Base-by-base conservation (phyloP, 2,329 filamentous ascomycete species). In the Hypocreales sp. region DNA sequence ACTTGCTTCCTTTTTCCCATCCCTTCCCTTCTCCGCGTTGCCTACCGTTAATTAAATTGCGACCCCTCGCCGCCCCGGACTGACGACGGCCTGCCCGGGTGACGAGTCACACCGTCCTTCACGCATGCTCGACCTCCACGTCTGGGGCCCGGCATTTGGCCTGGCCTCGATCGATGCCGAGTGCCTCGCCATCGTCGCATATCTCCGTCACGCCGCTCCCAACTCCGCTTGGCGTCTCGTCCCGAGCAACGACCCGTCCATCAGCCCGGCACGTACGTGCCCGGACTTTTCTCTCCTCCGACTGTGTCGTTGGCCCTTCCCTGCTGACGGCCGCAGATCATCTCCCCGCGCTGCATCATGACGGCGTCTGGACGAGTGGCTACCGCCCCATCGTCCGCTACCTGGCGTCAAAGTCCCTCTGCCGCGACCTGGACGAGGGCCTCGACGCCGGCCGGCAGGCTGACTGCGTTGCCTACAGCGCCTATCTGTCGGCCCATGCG, bases 111-210 rank as follows among this genome's bases (percentile, higher is more conserved):
- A n/a, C n/a, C n/a, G n/a, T n/a, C n/a, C n/a, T 13, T 24, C 16
- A 5, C 3, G 16, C 26, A 56, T 55, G 52, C 36, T 56, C 26
- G 71, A 87, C 55, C 69, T 98, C 33, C 79, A 93, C 55, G 68
- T 93, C 45, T 92, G 86, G 78, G 86, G 86, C 26, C 76, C 83
- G 29, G 86, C 81, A 22, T 92, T 93, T 50, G 75, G 74, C 22
- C 69, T 94, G 24, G 77, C 87, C 10, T 95, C 90, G 23, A 79
- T 95, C 42, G 86, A 95, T 45, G 64, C 87, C 24, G 81, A 92
- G 59, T 95, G 86, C 47, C 70, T 92, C 34, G 86, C 86, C 16
- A 65, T 78, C 23, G 72, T 93, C 38, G 72, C 80, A 28, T 86
- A 86, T 48, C 63, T 92, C 31, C 67, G 71, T 34, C 60, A 71